Conservation (phyloP, 2,329 filamentous ascomycete genomes). For the Microcyclospora tardicrescens region DNA sequence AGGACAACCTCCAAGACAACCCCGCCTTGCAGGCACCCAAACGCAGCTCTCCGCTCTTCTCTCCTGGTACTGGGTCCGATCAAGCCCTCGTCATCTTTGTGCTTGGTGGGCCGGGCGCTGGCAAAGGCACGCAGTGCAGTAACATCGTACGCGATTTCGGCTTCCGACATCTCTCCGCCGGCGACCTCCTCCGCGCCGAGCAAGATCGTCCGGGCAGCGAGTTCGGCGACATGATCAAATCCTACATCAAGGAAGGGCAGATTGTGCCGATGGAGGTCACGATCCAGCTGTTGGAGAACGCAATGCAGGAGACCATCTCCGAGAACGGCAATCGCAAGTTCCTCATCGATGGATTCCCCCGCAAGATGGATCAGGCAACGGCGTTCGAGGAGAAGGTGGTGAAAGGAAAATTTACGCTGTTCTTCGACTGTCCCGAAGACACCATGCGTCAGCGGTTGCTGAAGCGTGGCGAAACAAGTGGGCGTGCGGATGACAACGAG, state of each 20-base stretch:
- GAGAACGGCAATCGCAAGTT: conserved; percentile 54
- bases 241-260: conserved; percentile 83
- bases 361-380: conserved; percentile 91
- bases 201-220: conserved; percentile 75
- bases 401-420: conserved; percentile 71
- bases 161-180: conserved; percentile 87
- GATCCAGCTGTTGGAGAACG: conserved; percentile 82
- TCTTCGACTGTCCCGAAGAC: conserved; percentile 84
- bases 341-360: conserved; percentile 70
- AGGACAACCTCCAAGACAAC: conserved; percentile 13
- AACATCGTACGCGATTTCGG: conserved; percentile 76
- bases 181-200: conserved; percentile 86
- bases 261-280: conserved; percentile 99
- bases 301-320: conserved; percentile 61
- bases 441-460: conserved; percentile 76
- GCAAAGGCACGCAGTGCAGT: conserved; percentile 91
- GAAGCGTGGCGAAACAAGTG: conserved; percentile 84
- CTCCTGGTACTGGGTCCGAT: conserved; percentile 32
- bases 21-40: conserved; percentile 34
- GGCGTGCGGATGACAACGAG: conserved; percentile 82
- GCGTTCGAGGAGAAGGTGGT: conserved; percentile 89
- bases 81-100: conserved; percentile 92
- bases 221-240: conserved; percentile 84
- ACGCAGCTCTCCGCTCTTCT: conserved; percentile 59
- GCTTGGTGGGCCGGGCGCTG: conserved; percentile 86